Base-by-base conservation (phyloP, 2,329 filamentous ascomycete genomes). In the Ophiostoma piceae region DNA sequence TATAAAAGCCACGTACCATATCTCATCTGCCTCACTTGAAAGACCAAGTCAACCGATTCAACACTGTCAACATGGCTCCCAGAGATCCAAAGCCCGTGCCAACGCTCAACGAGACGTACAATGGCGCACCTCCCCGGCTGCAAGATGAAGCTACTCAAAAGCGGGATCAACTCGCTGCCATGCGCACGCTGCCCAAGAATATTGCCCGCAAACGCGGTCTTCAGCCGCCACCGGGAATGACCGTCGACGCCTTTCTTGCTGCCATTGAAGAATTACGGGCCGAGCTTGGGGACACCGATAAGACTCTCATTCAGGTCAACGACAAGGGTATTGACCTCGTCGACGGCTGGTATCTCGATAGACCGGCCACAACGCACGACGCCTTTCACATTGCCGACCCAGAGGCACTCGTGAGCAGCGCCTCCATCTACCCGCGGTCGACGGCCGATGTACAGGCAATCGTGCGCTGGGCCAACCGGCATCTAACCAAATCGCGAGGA, bases 391-490 rank as follows among this genome's bases (percentile, higher is more conserved):
- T 82, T 2, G 75, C 78, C 60, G 79, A 80, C 62, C 78, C 80
- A 68, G 81, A 83, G 69, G 77, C 80, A 29, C 78, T 83, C 47
- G 77, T 81, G 39, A 79, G 78, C 62, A 80, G 79, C 43, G 82
- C 81, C 4, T 77, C 81, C 5, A 79, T 80, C 2, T 83, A 80
- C 68, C 81, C 82, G 11, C 78, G 79, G 22, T 79, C 75, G 3
- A 80, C 80, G 0, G 78, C 78, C 75, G 82, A 85, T 67, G 82
- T 84, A 3, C 83, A 84, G 75, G 74, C 74, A 1, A 76, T 84
- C 35, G 79, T 84, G 47, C 77, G 76, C 60, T 79, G 81, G 75
- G 80, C 80, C 29, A 72, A 73, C 70, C 67, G 67, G 11, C 70
- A 72, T 67, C 12, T 62, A 11, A 41, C 16, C 2, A 51, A 37